These are phyloP conservation scores for Dictyostelium purpureum DNA, from an alignment of 78 protist genomes.

Conservation along the genomic window DNA sequence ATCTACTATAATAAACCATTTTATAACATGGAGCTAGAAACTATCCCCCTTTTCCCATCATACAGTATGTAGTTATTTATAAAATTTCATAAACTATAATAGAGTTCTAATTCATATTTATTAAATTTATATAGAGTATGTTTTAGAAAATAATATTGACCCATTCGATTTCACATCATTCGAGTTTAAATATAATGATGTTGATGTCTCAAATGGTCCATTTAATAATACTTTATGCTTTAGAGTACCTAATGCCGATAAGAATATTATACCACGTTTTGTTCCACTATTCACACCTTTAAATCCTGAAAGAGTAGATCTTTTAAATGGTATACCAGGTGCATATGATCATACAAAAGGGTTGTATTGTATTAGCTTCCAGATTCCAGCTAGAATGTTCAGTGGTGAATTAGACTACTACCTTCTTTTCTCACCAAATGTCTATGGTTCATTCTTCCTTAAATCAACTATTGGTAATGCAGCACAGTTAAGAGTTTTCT, in stretches of 20 bases:
- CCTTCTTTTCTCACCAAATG: not conserved
- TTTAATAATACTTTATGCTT: not conserved
- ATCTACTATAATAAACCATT: not conserved
- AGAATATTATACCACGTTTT: not conserved
- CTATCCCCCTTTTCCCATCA: not conserved
- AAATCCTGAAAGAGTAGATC: not conserved
- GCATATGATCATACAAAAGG: not conserved
- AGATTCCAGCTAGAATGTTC: not conserved
- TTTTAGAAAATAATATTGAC: not conserved
- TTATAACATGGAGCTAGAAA: not conserved
- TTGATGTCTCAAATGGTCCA: not conserved
- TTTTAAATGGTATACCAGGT: not conserved
- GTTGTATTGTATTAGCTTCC: not conserved
- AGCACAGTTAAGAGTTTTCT: slow-evolving; percentile 10
- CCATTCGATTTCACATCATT: not conserved
- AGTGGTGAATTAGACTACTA: not conserved
- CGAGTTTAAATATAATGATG: not conserved
- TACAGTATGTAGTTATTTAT: not conserved
- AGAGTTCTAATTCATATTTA: not conserved
- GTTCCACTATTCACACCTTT: not conserved
- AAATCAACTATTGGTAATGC: not conserved
- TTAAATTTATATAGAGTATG: not conserved
- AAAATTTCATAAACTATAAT: not conserved
- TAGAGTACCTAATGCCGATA: not conserved
- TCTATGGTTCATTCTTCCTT: not conserved